These are phyloP conservation scores for Nitzschia sp. DNA, from an alignment of 108 stramenopile genomes.

Conservation along the genomic window DNA sequence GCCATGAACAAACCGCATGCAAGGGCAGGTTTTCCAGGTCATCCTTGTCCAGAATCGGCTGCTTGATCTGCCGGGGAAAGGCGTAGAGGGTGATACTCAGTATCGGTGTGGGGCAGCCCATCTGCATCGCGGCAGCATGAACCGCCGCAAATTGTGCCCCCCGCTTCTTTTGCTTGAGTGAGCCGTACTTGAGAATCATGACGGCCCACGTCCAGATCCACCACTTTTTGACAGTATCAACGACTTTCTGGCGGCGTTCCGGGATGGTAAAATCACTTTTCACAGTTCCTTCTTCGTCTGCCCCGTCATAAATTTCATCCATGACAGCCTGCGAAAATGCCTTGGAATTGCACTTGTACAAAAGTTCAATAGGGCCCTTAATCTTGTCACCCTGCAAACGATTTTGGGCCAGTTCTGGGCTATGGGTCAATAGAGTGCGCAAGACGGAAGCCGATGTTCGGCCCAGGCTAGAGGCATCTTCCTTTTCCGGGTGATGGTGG, in stretches of 20 bases:
- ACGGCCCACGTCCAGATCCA: conserved; percentile 50
- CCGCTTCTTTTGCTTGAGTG: conserved; percentile 13
- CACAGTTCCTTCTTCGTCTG: conserved; percentile 8
- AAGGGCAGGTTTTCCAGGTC: conserved; percentile 35
- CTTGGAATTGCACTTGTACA: conserved; percentile 42
- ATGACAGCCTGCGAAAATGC: conserved; percentile 27
- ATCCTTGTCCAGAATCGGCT: conserved; percentile 20
- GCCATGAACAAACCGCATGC: conserved; percentile 44
- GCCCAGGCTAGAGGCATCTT: conserved; percentile 17
- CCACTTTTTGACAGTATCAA: conserved; percentile 28
- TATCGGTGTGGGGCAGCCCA: conserved; percentile 36
- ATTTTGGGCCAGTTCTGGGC: conserved; percentile 25
- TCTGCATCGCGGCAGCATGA: conserved; percentile 30
- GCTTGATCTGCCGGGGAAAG: conserved; percentile 29
- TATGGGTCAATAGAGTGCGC: conserved; percentile 28
- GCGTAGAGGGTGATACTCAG: conserved; percentile 27
- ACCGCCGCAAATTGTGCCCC: conserved; percentile 31
- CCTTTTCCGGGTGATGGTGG: conserved; percentile 31
- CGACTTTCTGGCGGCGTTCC: conserved; percentile 12
- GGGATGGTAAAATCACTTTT: conserved; percentile 13
- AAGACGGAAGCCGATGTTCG: conserved; percentile 29
- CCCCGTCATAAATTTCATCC: conserved; percentile 15
- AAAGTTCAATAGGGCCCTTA: conserved; percentile 34
- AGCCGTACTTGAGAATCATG: conserved; percentile 36
- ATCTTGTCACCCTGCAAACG: conserved; percentile 30